Evolutionary conservation across 257 asterid species (phyloP), one percentile per base, ranked within the genome.

Genomic region (Nicotiana obtusifolia): DNA sequence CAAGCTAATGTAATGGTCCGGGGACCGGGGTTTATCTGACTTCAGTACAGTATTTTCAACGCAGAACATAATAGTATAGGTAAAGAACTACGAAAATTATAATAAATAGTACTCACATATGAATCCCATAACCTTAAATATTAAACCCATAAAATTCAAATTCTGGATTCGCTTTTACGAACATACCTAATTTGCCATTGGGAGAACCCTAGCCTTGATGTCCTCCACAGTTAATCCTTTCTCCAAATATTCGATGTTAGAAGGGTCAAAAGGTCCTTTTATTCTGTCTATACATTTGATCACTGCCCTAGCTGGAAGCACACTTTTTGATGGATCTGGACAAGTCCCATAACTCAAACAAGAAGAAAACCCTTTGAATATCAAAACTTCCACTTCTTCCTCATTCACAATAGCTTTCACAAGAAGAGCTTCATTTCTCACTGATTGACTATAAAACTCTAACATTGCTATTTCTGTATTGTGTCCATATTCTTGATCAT

Each of bases 321-420:
- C 93, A 82, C 98, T 93, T 83, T 82, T 86, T 47, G 95, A 85
- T 41, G 94, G 95, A 85, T 93, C 90, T 44, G 97, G 69, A 57
- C 81, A 84, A 0, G 97, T 93, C 52, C 78, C 54, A 10, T 86
- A 85, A 80, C 91, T 92, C 86, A 93, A 84, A 86, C 93, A 90
- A 33, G 97, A 92, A 0, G 98, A 93, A 71, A 91, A 90, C n/a
- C 98, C 98, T 92, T 91, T 92, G 87, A 89, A 92, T 60, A 91
- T 87, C 49, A 92, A 57, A 73, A 92, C 88, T 84, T 92, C 86
- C 33, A 90, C 90, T 62, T 76, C 85, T 17, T 90, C 85, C 9
- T 84, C 88, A 64, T 90, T 94, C 81, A 91, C 90, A 80, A 80
- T 7, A 9, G 91, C 93, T 47, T 84, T 86, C 52, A 92, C 93